Conservation (phyloP, 2,329 filamentous ascomycete species). For the Talaromyces verruculosus region DNA sequence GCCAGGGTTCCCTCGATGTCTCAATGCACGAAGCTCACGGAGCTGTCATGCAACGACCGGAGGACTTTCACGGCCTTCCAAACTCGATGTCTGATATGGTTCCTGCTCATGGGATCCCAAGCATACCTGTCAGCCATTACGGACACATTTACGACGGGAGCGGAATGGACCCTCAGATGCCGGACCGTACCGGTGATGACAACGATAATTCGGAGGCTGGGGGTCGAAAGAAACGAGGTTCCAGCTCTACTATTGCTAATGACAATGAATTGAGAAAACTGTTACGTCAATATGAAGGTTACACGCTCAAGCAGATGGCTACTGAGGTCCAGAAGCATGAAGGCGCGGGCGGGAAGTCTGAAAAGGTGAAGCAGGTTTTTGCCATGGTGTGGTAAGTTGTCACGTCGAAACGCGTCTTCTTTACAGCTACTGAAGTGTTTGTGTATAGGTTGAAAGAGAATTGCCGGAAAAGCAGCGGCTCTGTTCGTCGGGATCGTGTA, state of each 20-base stretch:
- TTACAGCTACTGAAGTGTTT: not conserved
- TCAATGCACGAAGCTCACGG: conserved; percentile 41
- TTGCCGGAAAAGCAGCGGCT: conserved; percentile 53
- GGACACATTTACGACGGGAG: conserved; percentile 41
- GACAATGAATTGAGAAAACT: conserved; percentile 51
- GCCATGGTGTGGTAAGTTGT: conserved; percentile 52
- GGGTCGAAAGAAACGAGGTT: conserved; percentile 47
- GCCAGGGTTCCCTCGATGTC: conserved; percentile 38
- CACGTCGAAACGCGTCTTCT: not conserved
- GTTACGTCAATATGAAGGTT: conserved; percentile 49
- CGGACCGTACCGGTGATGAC: conserved; percentile 41
- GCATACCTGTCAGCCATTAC: conserved; percentile 39
- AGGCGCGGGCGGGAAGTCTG: conserved; percentile 50
- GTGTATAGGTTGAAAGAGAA: conserved; percentile 48
- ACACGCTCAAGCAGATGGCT: conserved; percentile 49
- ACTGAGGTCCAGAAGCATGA: conserved; percentile 51
- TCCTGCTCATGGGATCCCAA: conserved; percentile 31
- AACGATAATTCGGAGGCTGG: conserved; percentile 47
- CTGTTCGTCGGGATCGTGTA: conserved; percentile 86
- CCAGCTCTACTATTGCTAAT: conserved; percentile 50
- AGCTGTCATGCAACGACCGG: conserved; percentile 36
- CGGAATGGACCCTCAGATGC: conserved; percentile 44
- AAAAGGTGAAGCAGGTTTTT: conserved; percentile 55
- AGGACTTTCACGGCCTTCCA: conserved; percentile 42
- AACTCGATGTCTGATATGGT: conserved; percentile 38